Evolutionary conservation across 2,329 filamentous ascomycete species (phyloP), one percentile per base, ranked within the genome.

Genomic region (Venturiaceae sp.): DNA sequence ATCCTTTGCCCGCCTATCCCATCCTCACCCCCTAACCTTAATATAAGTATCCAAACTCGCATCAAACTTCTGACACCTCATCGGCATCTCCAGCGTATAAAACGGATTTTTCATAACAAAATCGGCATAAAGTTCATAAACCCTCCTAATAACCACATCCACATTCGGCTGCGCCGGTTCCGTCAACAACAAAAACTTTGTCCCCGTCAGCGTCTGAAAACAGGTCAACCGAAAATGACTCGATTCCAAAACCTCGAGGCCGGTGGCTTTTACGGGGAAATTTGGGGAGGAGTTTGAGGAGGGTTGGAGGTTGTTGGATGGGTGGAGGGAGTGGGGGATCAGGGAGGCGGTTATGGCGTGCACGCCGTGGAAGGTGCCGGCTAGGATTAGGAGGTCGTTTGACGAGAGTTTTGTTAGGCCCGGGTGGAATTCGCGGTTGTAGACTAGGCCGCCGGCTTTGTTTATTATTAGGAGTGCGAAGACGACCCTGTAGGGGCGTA

Each of bases 31-130:
- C 32, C 47, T 53, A n/a, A 50, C 30, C 33, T 34, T 53, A 36
- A 58, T 39, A 74, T 92, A 95, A 37, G 85, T 88, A 64, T 83
- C 81, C 63, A 96, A 72, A 72, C 90, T 90, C 66, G 92, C 81
- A 72, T 99, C 94, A 76, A 96, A 99, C 66, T 90, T 88, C 69
- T 97, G 94, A 74, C 94, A 96, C 62, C 94, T 81, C 57, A 99
- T 84, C 6, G 94, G 94, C 92, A 97, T 99, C 76, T 99, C 94
- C 59, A 96, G 80, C 68, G 94, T 92, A 75, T 97, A 97, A 70
- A 99, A 99, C 1, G 94, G 94, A 72, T 99, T 99, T 80, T 97
- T 99, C 90, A 96, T 97, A 65, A 99, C 94, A 71, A 90, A 97
- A 73, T 99, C 94, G 55, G 90, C 83, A 76, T 97, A 99, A 56